Evolutionary conservation across 2,329 filamentous ascomycete genomes (phyloP).

Genomic region (Stemphylium beticola): DNA sequence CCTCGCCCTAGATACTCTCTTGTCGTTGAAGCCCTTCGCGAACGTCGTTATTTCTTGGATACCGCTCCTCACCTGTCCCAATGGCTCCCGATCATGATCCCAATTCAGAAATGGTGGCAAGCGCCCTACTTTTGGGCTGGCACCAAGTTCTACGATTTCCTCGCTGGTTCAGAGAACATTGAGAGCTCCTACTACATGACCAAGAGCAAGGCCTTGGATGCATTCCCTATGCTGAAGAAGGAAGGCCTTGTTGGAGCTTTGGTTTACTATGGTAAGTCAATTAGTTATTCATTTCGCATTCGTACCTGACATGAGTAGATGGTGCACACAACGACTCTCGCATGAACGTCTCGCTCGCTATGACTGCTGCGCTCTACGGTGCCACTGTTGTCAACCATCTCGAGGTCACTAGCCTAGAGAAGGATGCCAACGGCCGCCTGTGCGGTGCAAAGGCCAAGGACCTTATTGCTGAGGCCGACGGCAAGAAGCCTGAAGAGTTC

Average conservation of each 20-base stretch:
- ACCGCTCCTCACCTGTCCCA: constrained; percentile 81
- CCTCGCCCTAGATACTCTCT: constrained; percentile 63
- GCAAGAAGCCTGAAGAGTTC: constrained; percentile 68
- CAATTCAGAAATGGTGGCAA: constrained; percentile 83
- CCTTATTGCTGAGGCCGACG: constrained; percentile 69
- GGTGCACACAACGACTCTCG: constrained; percentile 90
- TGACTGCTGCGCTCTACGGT: constrained; percentile 88
- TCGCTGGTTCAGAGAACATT: constrained; percentile 85
- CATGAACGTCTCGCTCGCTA: constrained; percentile 88
- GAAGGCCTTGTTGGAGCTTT: constrained; percentile 79
- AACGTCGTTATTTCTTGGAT: constrained; percentile 82
- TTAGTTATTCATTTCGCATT: not conserved
- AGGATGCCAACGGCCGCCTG: constrained; percentile 73
- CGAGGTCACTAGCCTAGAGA: constrained; percentile 78
- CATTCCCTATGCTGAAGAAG: constrained; percentile 87
- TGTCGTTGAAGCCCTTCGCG: constrained; percentile 80
- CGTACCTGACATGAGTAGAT: constrained; percentile 57
- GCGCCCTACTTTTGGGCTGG: constrained; percentile 79
- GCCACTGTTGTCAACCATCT: constrained; percentile 83
- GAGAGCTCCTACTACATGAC: constrained; percentile 89
- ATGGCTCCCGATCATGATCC: constrained; percentile 84
- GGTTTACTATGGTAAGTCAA: constrained; percentile 75
- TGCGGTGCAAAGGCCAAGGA: constrained; percentile 78
- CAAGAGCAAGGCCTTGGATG: constrained; percentile 82
- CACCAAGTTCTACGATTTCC: constrained; percentile 82